Evolutionary conservation across 2,329 filamentous ascomycete species (phyloP).

Genomic region (Thelonectria discophora): DNA sequence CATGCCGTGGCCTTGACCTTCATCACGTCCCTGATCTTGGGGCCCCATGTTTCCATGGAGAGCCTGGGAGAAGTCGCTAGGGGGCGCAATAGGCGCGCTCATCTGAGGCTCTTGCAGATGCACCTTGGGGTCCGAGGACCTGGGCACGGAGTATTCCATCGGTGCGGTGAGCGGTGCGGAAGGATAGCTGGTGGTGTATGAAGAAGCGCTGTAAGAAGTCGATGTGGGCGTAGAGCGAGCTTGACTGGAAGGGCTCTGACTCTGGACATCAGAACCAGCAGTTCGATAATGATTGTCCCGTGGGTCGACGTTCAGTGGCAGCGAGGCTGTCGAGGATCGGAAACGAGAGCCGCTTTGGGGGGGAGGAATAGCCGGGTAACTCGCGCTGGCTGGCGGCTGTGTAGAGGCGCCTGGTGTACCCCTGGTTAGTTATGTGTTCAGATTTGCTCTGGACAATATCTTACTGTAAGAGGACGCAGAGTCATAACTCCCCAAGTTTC

Average conservation of each 20-base stretch:
- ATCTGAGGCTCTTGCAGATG: conserved; percentile 60
- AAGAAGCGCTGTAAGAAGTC: conserved; percentile 52
- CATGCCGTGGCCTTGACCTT: conserved; percentile 23
- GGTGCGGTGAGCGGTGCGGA: conserved; percentile 64
- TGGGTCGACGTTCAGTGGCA: conserved; percentile 57
- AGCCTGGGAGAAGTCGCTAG: conserved; percentile 61
- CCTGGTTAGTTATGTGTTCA: conserved; percentile 27
- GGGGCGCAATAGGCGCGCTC: conserved; percentile 62
- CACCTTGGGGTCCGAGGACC: conserved; percentile 40
- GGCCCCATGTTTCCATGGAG: conserved; percentile 49
- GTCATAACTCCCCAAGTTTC: conserved; percentile 61
- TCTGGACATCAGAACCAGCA: conserved; percentile 35
- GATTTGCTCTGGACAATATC: conserved; percentile 32
- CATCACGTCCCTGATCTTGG: conserved; percentile 22
- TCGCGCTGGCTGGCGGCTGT: conserved; percentile 60
- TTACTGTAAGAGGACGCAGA: conserved; percentile 62
- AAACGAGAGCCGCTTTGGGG: conserved; percentile 57
- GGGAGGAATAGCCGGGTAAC: conserved; percentile 56
- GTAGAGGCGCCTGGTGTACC: conserved; percentile 54
- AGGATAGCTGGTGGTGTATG: conserved; percentile 61
- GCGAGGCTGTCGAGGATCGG: conserved; percentile 58
- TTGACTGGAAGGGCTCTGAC: conserved; percentile 21
- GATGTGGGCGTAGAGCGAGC: conserved; percentile 46
- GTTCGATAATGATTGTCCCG: conserved; percentile 57
- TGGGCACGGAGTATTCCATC: conserved; percentile 56